Conservation (phyloP, 2,329 filamentous ascomycete species). For the Diaporthe velutina region DNA sequence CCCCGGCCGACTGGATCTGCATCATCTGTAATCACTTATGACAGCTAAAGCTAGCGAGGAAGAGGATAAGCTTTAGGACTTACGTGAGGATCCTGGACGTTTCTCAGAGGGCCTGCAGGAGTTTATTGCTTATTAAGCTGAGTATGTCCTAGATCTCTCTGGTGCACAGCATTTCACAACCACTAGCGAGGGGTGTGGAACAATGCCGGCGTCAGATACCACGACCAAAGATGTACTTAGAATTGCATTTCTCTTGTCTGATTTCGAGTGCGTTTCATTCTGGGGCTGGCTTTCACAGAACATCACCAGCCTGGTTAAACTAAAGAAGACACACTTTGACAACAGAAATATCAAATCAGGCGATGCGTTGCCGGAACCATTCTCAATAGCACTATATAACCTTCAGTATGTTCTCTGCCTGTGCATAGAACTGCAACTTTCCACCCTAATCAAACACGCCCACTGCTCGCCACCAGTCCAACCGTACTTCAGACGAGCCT, state of each 20-base stretch:
- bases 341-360: neutral
- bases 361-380: neutral
- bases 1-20: neutral
- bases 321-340: neutral
- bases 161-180: neutral
- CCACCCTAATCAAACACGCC: accelerated
- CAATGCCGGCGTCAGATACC: neutral
- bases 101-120: neutral
- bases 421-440: accelerated
- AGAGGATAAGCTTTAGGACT: neutral
- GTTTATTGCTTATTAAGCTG: neutral
- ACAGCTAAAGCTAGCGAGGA: neutral
- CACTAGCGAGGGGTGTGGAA: too few relatives aligned
- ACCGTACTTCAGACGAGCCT: neutral
- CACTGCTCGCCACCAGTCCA: neutral
- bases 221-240: accelerated
- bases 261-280: neutral
- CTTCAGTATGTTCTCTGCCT: neutral
- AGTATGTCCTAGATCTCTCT: neutral
- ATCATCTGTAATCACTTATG: neutral
- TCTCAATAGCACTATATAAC: neutral
- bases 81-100: neutral
- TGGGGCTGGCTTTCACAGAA: neutral
- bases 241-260: accelerated
- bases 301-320: neutral